Conservation (phyloP, 768 basidiomycete genomes). For the Russula foetens region DNA sequence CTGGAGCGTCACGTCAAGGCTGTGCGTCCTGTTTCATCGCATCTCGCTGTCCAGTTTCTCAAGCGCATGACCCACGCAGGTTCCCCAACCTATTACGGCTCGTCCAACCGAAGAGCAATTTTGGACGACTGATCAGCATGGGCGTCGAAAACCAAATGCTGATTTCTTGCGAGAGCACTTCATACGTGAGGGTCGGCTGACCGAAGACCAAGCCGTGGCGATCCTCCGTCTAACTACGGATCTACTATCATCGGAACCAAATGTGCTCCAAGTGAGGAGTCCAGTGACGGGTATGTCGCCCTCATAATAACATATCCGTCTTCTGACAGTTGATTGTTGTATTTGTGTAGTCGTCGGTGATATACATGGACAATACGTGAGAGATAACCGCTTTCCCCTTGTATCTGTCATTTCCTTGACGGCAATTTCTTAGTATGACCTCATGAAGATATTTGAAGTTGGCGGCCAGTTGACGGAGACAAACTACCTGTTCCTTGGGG, state of each 20-base stretch:
- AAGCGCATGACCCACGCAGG: constrained; percentile 35
- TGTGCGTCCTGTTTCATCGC: constrained; percentile 25
- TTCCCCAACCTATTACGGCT: constrained; percentile 55
- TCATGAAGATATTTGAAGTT: constrained; percentile 95
- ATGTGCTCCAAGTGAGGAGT: constrained; percentile 76
- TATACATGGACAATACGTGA: constrained; percentile 93
- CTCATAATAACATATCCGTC: not conserved
- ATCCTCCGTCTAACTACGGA: constrained; percentile 64
- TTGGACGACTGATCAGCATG: constrained; percentile 45
- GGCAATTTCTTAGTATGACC: constrained; percentile 60
- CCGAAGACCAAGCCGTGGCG: constrained; percentile 73
- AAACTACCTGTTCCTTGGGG: constrained; percentile 85
- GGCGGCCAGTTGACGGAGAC: constrained; percentile 77
- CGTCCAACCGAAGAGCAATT: constrained; percentile 70
- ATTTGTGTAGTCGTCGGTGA: constrained; percentile 76
- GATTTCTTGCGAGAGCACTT: constrained; percentile 83
- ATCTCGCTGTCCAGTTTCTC: not conserved
- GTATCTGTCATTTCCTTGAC: not conserved
- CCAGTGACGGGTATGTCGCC: constrained; percentile 74
- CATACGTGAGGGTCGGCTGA: constrained; percentile 71
- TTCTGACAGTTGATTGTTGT: not conserved
- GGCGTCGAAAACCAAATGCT: constrained; percentile 57
- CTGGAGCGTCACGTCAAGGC: constrained; percentile 27
- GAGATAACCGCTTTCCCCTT: constrained; percentile 5
- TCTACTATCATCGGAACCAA: constrained; percentile 63